Evolutionary conservation across 257 asterid species (phyloP).

Genomic region (Solanum paucissectum): DNA sequence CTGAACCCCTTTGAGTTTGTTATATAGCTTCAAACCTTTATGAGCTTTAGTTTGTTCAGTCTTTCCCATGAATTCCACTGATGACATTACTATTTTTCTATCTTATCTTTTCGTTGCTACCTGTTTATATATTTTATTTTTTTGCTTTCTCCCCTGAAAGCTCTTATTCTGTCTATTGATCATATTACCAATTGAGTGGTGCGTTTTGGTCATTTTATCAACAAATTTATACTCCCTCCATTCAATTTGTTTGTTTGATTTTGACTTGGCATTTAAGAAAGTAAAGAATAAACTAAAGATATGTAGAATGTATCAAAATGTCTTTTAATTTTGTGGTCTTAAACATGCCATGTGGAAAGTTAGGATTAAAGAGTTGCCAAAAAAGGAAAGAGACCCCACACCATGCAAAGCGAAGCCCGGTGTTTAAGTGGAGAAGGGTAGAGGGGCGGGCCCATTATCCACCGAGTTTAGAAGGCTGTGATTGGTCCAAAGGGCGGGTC

Average conservation of each 20-base stretch:
- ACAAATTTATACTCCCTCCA: background rate
- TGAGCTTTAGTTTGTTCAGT: background rate
- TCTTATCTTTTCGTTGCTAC: background rate
- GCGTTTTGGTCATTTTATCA: background rate
- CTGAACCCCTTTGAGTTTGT: background rate
- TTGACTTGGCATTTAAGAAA: background rate
- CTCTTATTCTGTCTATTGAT: background rate
- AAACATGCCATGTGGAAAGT: background rate
- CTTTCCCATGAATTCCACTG: background rate
- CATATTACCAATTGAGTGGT: background rate
- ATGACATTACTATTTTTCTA: background rate
- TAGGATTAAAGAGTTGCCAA: background rate
- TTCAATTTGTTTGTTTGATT: background rate
- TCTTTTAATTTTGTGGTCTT: background rate
- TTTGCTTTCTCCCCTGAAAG: background rate
- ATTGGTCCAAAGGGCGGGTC: too few species aligned
- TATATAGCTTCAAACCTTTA: background rate
- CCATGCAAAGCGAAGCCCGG: too few species aligned
- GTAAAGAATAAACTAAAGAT: background rate
- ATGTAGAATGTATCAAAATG: background rate
- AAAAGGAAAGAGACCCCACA: background rate
- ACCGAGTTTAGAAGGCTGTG: too few species aligned
- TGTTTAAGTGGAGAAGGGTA: too few species aligned
- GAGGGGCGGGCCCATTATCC: too few species aligned
- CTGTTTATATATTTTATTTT: too few species aligned